phyloP scores from a whole-genome alignment of 1,284 basidiomycete species.

The Cerrena zonata region DNA sequence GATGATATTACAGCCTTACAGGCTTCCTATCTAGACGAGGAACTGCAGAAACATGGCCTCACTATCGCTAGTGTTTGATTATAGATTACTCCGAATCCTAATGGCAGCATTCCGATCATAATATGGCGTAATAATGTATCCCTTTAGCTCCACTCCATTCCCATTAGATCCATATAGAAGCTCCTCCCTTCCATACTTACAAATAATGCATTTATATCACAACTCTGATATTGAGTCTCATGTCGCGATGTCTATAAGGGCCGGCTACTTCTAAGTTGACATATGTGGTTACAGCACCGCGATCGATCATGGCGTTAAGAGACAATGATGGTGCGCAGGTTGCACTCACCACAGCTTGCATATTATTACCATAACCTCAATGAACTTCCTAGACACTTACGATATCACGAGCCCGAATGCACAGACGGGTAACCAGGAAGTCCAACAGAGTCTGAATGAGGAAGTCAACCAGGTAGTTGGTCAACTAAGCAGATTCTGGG shows the following conservation, averaged over 20 bases:
- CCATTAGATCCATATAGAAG: too few species aligned
- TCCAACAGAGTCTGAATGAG: slow-evolving; percentile 69
- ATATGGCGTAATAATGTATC: too few species aligned
- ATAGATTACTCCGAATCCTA: too few species aligned
- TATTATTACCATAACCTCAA: slow-evolving; percentile 22
- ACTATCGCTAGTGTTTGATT: too few species aligned
- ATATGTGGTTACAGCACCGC: neutral
- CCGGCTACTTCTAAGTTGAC: too few species aligned
- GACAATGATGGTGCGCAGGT: neutral
- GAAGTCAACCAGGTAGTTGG: slow-evolving; percentile 84
- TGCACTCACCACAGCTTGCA: neutral
- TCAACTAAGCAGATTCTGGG: slow-evolving; percentile 81
- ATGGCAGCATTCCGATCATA: too few species aligned
- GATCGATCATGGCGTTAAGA: neutral
- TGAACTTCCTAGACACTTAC: slow-evolving; percentile 72
- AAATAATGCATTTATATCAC: too few species aligned
- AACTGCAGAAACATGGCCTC: neutral
- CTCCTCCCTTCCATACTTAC: too few species aligned
- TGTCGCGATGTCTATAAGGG: too few species aligned
- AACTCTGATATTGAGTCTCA: too few species aligned
- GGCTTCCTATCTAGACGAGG: neutral
- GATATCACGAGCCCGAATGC: slow-evolving; percentile 48
- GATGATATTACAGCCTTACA: neutral
- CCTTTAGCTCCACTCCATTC: too few species aligned
- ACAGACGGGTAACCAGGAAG: slow-evolving; percentile 23